Evolutionary conservation across 176 grass and related monocot genomes (phyloP), one percentile per base, ranked within the genome.

Genomic region (Saccharum spontaneum): DNA sequence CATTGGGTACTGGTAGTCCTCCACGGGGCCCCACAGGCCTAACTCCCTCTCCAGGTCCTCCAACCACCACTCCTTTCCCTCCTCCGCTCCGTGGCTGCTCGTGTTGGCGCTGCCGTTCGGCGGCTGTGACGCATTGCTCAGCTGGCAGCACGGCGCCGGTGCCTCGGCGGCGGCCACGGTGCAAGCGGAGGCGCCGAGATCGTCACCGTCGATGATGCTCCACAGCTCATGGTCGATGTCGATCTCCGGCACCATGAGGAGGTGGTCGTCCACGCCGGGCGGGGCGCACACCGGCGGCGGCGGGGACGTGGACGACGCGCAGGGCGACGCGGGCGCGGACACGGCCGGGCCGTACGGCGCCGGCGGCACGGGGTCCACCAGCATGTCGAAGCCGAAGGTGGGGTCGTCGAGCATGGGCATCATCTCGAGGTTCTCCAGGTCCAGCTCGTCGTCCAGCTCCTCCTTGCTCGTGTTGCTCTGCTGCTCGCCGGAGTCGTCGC

Each of bases 11-110:
- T 76, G 89, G 83, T 76, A 64, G 30, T 94, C 93, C 12, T 90
- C 90, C 12, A 76, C 48, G 59, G 90, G 82, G 43, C 78, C 89
- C 91, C 91, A 87, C 79, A 94, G 80, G 43, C 94, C 94, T 10
- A 97, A 68, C 83, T 97, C 91, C 78, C 78, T 74, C 85, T 97
- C 94, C 79, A 97, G 86, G 55, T 92, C 68, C 33, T 91, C 82
- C 87, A 94, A 82, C 94, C 94, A 97, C 82, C 83, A 78, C 13
- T 79, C 75, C 22, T 72, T 87, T 1, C 61, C 80, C 40, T 93
- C 87, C 72, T n/a, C 55, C 20, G 85, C 76, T 45, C 77, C 77
- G 39, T 71, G 65, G 68, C 76, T 68, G 52, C n/a, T 8, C 39
- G 57, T 18, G 43, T 41, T 10, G 17, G 36, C 71, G 45, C 41